Evolutionary conservation across 495 filamentous ascomycete species (phyloP), one percentile per base, ranked within the genome.

Genomic region (Podospora conica): DNA sequence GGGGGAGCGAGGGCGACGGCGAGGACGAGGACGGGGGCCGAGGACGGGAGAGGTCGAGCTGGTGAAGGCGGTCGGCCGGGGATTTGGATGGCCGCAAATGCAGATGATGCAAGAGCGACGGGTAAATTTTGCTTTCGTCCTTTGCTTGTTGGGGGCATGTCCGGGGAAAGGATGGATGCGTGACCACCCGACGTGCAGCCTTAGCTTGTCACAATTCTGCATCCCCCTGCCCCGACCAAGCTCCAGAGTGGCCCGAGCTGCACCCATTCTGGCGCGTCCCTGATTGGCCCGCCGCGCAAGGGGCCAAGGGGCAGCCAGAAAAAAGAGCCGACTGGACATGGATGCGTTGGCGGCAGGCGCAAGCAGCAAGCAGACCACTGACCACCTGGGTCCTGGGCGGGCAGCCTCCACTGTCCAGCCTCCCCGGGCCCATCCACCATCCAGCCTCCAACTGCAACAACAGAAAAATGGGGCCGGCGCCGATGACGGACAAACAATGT

Each of bases 51-150:
- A 22, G 31, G 27, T 3, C 25, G 25, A 53, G 40, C 28, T 61
- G n/a, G 60, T 40, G n/a, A 53, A 18, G 61, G 25, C n/a, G n/a
- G n/a, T n/a, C n/a, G n/a, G n/a, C n/a, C n/a, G n/a, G 53, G 31
- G 53, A 20, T 22, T 63, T 23, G 22, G 48, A 33, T n/a, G n/a
- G n/a, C n/a, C n/a, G n/a, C n/a, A 48, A 62, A 64, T n/a, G n/a
- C 29, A 12, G 40, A 48, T 48, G 40, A 58, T 60, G 56, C 40
- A 56, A 53, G 33, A 63, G 56, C 20, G 55, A 58, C 59, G 67
- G 63, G 59, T 71, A 66, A 71, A 68, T 65, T 71, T 71, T 71
- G 69, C 63, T 29, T 28, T 61, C 28, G 64, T 58, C 58, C 33
- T 55, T 59, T 40, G 27, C 29, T 65, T 65, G 62, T 56, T 68